Percentiles rank a stretch among this genome's conserved stretches.
phyloP scores from a whole-genome alignment of 148 eudicot genomes.

The Diospyros lotus region DNA sequence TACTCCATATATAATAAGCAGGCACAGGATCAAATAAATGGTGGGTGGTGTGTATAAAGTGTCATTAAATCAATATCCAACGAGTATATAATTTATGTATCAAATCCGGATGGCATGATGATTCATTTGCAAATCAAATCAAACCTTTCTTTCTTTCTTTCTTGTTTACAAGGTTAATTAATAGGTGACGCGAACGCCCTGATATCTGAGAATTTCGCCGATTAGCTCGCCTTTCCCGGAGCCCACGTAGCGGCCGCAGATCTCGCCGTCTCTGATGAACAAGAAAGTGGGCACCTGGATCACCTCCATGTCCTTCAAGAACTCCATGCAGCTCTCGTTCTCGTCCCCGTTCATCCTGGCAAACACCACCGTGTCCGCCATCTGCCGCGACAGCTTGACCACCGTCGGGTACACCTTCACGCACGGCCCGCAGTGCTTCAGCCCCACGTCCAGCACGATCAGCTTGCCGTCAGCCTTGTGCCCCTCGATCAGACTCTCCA shows the following conservation, averaged over 20 bases:
- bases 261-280: conserved; percentile 85
- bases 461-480: conserved; percentile 55
- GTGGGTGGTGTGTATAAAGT: too few relatives aligned
- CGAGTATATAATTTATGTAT: too few relatives aligned
- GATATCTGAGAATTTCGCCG: not conserved
- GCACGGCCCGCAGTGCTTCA: conserved; percentile 95
- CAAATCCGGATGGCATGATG: too few relatives aligned
- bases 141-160: too few relatives aligned
- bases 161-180: too few relatives aligned
- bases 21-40: too few relatives aligned
- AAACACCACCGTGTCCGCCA: conserved; percentile 70
- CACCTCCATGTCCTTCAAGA: conserved; percentile 83
- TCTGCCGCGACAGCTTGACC: conserved; percentile 72
- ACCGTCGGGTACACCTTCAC: conserved; percentile 98
- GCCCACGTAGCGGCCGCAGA: conserved; percentile 87
- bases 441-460: conserved; percentile 79
- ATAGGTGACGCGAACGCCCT: not conserved
- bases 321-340: conserved; percentile 86
- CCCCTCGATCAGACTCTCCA: conserved; percentile 47
- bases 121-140: too few relatives aligned
- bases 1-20: too few relatives aligned
- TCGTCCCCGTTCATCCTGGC: conserved; percentile 98
- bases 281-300: conserved; percentile 88
- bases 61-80: too few relatives aligned
- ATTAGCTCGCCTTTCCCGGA: conserved; percentile 89